Conservation (phyloP, 768 basidiomycete genomes). For the Mycena haematopus region DNA sequence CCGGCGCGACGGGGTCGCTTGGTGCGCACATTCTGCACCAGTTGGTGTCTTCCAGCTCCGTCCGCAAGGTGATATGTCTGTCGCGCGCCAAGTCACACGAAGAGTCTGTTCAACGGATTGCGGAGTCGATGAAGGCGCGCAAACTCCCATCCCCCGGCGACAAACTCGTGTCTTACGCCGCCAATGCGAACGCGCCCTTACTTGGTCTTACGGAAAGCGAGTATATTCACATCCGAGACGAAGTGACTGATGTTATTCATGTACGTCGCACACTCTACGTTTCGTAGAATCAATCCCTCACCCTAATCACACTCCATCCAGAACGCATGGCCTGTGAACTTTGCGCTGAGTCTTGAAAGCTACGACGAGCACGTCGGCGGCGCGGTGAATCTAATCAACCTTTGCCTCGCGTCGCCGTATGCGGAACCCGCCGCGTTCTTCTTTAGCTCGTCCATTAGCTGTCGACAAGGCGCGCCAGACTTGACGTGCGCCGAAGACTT, state of each 20-base stretch:
- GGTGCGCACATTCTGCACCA: constrained; percentile 60
- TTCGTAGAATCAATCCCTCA: not conserved
- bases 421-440: constrained; percentile 47
- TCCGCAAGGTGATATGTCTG: constrained; percentile 54
- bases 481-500: constrained; percentile 41
- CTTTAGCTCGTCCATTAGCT: constrained; percentile 57
- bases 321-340: constrained; percentile 68
- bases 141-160: constrained; percentile 35
- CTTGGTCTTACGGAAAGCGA: constrained; percentile 47
- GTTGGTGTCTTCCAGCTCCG: constrained; percentile 42
- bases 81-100: constrained; percentile 54
- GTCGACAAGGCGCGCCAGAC: constrained; percentile 41
- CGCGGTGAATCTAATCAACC: constrained; percentile 55
- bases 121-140: constrained; percentile 48
- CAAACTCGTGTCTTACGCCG: constrained; percentile 48
- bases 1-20: constrained; percentile 60
- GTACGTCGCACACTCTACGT: constrained; percentile 31
- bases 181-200: constrained; percentile 46
- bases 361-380: constrained; percentile 52
- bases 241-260: constrained; percentile 54
- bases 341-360: constrained; percentile 50
- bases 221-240: constrained; percentile 42
- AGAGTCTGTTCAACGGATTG: constrained; percentile 48
- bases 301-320: constrained; percentile 18
- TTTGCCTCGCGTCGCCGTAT: constrained; percentile 48